A percentile compares a stretch with the other conserved stretches of the same genome.
These are phyloP conservation scores for Geotrichum aggregatum DNA, from an alignment of 1,139 yeast species.

Conservation along the genomic window DNA sequence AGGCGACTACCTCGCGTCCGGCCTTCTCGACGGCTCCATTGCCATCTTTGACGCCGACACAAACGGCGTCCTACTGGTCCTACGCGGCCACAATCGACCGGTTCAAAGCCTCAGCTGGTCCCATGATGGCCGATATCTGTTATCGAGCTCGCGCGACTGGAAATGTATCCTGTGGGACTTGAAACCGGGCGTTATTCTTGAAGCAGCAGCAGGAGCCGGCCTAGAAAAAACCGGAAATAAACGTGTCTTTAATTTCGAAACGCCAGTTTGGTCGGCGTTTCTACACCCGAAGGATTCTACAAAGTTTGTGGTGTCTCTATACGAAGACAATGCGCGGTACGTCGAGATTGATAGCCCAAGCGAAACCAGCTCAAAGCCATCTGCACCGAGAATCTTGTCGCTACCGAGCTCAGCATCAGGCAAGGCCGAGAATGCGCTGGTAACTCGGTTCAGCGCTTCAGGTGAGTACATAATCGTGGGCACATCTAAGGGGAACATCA, in stretches of 20 bases:
- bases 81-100: conserved; percentile 65
- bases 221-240: no score
- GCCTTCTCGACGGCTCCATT: conserved; percentile 73
- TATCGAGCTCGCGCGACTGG: conserved; percentile 86
- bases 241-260: conserved; percentile 49
- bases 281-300: conserved; percentile 51
- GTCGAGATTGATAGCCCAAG: conserved; percentile 28
- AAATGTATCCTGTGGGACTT: conserved; percentile 78
- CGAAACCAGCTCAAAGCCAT: background rate
- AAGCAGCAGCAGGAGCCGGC: no score
- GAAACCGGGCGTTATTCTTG: conserved; percentile 41
- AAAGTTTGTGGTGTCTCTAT: conserved; percentile 47
- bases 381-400: background rate
- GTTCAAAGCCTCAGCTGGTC: conserved; percentile 81
- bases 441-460: conserved; percentile 41
- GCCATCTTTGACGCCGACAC: conserved; percentile 75
- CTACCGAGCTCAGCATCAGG: conserved; percentile 10
- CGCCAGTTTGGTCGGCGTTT: conserved; percentile 68
- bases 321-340: conserved; percentile 35
- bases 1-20: conserved; percentile 89
- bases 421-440: conserved; percentile 33
- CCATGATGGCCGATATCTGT: conserved; percentile 60
- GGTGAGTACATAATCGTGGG: conserved; percentile 64
- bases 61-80: conserved; percentile 51
- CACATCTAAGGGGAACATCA: conserved; percentile 74